Base-by-base conservation (phyloP, 2,329 filamentous ascomycete species). In the Exophiala sp. region DNA sequence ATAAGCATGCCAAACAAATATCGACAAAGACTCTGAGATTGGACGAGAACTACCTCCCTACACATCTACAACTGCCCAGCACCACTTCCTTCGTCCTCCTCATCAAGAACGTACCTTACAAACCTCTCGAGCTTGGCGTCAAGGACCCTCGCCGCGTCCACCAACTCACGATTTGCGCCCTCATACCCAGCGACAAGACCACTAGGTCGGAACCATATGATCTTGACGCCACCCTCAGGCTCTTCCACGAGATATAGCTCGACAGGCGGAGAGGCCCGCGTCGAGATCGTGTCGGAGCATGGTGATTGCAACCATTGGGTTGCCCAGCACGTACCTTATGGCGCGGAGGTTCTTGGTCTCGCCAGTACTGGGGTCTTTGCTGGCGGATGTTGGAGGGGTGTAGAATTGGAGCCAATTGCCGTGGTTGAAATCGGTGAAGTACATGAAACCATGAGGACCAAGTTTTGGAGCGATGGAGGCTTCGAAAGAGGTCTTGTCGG, bases 351-450 rank as follows among this genome's bases (percentile, higher is more conserved):
- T 35, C 18, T 34, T 53, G 33, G 34, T 49, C 18, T 38, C 29
- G 8, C 44, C 50, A 41, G 21, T 24, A 8, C 50, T 34, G 11
- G 42, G 11, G 32, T 34, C 21, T 8, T 24, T 47, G 20, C 45
- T 9, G 14, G 35, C 43, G 7, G 47, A 24, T n/a, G 35, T 55
- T 10, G 40, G 50, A n/a, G 54, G 55, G 29, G 16, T 32, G 38
- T 46, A 57, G 5, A 53, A 16, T 2, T 34, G 41, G 29, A 57
- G 47, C 57, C 57, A 59, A 16, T 16, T n/a, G 2, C 53, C 46
- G 35, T 56, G 54, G 36, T 59, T 41, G 21, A 50, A 55, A 38
- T 59, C 57, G 35, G 44, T 24, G 53, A 59, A 59, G 43, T 59
- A 53, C 57, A 54, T 56, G 43, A 59, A 59, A 1, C 46, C 53